Base-by-base conservation (phyloP, 2,329 filamentous ascomycete species). In the Teratosphaeria gauchensis region DNA sequence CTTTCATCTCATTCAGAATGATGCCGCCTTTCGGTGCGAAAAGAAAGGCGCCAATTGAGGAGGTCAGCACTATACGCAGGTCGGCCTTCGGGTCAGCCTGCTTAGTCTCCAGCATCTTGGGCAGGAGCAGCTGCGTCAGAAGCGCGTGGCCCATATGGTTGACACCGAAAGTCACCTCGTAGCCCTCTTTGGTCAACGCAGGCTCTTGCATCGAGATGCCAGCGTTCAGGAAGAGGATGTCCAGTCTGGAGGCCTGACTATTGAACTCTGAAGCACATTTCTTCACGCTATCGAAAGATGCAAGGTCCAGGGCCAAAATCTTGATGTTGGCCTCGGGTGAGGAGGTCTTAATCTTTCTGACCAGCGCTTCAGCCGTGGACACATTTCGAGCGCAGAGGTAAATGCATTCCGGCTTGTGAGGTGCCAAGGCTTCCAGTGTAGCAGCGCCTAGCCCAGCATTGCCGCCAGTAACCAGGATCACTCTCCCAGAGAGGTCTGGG, bases 141-240 rank as follows among this genome's bases (percentile, higher is more conserved):
- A 55, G 54, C 7, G 54, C 54, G 16, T 55, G 54, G 12, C 54
- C 54, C 28, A 55, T 12, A 21, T 55, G 54, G 35, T 55, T 55
- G 12, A 33, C 32, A 16, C 54, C 54, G 54, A 55, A 55, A n/a
- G 12, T 16, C 19, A 55, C n/a, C 21, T 55, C 54, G 31, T 55
- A 55, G 51, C 56, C 56, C 24, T 57, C 56, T 51, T 72, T 68
- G 0, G 78, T 80, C 1, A 71, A 66, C 28, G 63, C 67, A 48
- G 65, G 65, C 0, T 73, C 67, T 1, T 65, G 28, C 21, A 62
- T 66, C 64, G 76, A 75, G 57, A 79, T 69, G 46, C 77, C 78
- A 0, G 78, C 78, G 61, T 80, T 80, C 66, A 75, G 72, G 58
- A 79, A 69, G 3, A 80, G 69, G 31, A 79, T 68, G 59, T 80